Base-by-base conservation (phyloP, 208 protist genomes). In the Trypanosoma congolense region DNA sequence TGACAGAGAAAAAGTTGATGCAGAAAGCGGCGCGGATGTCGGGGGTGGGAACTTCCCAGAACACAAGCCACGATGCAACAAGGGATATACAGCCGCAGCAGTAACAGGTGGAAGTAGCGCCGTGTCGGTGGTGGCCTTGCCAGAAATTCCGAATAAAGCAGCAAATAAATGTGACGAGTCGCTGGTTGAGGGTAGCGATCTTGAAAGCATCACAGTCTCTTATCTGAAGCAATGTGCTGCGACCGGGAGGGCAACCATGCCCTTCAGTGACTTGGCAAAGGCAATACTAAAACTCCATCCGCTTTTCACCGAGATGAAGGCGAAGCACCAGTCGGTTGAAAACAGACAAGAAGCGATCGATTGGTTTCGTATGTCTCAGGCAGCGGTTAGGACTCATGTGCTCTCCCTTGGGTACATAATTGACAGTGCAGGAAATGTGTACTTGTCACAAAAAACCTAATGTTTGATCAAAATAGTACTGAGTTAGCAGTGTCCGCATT, bases 271-370 rank as follows among this genome's bases (percentile, higher is more conserved):
- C 41, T 62, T 87, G 43, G 72, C 81, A 61, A 78, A 73, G 57
- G 61, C 79, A 8, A 74, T 90, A 18, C 58, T 93, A 4, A 90
- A 88, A 58, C 49, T 56, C 28, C 80, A 90, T 33, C 70, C 80
- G 8, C 57, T 72, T 22, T 93, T 85, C 43, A 36, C 71, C 2
- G 53, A 49, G 21, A 78, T 86, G 72, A 76, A 67, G 40, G 65
- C 48, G 21, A 84, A 87, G 51, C 65, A 79, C 31, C 78, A 80
- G 63, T 70, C 62, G 0, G 9, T 57, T 0, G 59, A 71, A n/a
- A 62, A 48, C 3, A 75, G 74, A 50, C 61, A 59, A 26, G 74
- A 87, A 43, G 81, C 86, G n/a, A 66, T 80, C 16, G 33, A 62
- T 16, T 93, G 86, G 82, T 90, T 93, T 59, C 65, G 74, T 31